Conservation (phyloP, 768 basidiomycete genomes). For the Rubroboletus satanas region DNA sequence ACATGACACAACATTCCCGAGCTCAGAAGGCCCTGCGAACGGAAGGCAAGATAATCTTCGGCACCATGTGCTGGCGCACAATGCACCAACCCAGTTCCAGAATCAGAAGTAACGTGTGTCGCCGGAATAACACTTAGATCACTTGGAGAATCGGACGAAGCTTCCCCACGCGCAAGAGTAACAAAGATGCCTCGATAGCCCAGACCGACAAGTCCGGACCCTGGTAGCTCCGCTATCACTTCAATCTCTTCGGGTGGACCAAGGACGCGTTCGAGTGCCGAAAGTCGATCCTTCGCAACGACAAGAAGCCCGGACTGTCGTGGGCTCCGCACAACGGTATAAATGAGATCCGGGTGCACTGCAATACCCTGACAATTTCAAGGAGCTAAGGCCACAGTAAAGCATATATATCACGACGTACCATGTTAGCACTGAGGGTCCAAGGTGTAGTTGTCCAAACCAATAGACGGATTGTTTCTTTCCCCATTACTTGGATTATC, state of each 20-base stretch:
- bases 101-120: constrained; percentile 73
- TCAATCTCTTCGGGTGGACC: constrained; percentile 21
- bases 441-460: constrained; percentile 99
- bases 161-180: constrained; percentile 11
- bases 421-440: constrained; percentile 96
- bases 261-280: constrained; percentile 28
- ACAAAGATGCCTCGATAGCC: constrained; percentile 63
- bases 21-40: constrained; percentile 47
- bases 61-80: constrained; percentile 92
- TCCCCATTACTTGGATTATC: constrained; percentile 32
- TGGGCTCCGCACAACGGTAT: constrained; percentile 45
- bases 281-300: constrained; percentile 50
- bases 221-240: constrained; percentile 20
- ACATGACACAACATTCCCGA: constrained; percentile 75
- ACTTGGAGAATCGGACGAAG: not conserved
- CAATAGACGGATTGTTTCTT: constrained; percentile 48
- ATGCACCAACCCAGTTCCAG: constrained; percentile 96
- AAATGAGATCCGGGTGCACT: constrained; percentile 69
- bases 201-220: constrained; percentile 53
- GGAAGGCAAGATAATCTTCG: constrained; percentile 85
- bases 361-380: constrained; percentile 72
- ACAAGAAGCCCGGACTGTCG: constrained; percentile 36
- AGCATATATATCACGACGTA: constrained; percentile 31
- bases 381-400: not conserved
- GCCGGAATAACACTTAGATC: constrained; percentile 56